phyloP scores from a whole-genome alignment of 2,329 filamentous ascomycete genomes.

The Colletotrichum sp. region DNA sequence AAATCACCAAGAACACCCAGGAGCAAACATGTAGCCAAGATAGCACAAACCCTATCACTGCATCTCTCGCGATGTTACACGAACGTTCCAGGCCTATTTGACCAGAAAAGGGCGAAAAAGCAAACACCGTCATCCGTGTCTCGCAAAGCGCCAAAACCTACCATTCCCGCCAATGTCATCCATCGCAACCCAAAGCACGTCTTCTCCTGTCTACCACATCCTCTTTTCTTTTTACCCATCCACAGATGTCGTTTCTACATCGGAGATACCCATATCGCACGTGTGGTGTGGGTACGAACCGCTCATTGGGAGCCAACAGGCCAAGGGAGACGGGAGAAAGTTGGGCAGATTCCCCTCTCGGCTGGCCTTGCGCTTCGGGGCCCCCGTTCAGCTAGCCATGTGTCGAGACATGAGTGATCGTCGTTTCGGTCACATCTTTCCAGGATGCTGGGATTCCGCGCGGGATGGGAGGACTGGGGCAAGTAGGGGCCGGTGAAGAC shows the following conservation, averaged over 20 bases:
- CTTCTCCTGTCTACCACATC: not conserved
- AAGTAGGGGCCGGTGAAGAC: not conserved
- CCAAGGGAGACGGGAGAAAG: not conserved
- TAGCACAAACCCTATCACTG: not conserved
- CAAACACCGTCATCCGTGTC: not conserved
- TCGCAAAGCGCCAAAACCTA: not conserved
- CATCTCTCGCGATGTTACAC: not conserved
- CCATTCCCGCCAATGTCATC: not conserved
- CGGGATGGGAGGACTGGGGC: not conserved
- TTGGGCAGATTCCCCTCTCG: not conserved
- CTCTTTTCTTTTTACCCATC: not conserved
- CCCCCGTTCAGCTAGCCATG: not conserved
- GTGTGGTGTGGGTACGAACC: not conserved
- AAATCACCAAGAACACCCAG: not conserved
- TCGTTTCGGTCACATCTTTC: not conserved
- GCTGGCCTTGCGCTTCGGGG: not conserved
- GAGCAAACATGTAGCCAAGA: not conserved
- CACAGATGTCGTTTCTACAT: not conserved
- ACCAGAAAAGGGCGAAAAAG: not conserved
- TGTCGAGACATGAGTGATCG: slow-evolving; percentile 1
- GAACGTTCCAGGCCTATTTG: not conserved
- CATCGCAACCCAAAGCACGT: not conserved
- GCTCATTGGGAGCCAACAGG: not conserved
- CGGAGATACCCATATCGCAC: not conserved
- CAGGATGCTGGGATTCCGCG: not conserved